Percentiles rank a stretch among this genome's conserved stretches.
phyloP scores from a whole-genome alignment of 1,139 yeast genomes.

The Debaryomycetaceae sp. region DNA sequence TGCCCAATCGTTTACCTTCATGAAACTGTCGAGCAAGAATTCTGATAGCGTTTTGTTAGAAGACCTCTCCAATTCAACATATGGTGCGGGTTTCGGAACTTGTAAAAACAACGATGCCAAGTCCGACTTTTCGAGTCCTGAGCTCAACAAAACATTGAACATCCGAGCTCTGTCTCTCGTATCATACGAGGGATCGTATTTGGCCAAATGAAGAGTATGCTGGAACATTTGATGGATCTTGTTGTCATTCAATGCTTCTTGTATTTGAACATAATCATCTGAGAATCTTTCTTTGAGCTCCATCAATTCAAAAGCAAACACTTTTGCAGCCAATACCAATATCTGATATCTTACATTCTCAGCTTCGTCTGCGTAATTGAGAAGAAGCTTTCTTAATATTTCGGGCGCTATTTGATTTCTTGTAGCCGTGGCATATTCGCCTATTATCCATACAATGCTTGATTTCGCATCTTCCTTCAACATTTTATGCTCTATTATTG shows the following conservation, averaged over 20 bases:
- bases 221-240: slow-evolving; percentile 56
- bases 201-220: slow-evolving; percentile 60
- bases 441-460: slow-evolving; percentile 86
- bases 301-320: slow-evolving; percentile 54
- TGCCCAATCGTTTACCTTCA: slow-evolving; percentile 33
- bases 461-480: slow-evolving; percentile 62
- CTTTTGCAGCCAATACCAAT: slow-evolving; percentile 70
- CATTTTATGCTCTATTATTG: slow-evolving; percentile 23
- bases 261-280: slow-evolving; percentile 18
- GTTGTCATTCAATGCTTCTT: slow-evolving; percentile 21
- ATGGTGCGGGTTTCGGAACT: slow-evolving; percentile 73
- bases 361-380: slow-evolving; percentile 53
- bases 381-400: slow-evolving; percentile 59
- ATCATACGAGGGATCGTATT: slow-evolving; percentile 74
- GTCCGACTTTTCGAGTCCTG: slow-evolving; percentile 36
- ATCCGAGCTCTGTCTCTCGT: slow-evolving; percentile 84
- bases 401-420: slow-evolving; percentile 65
- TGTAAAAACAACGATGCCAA: slow-evolving; percentile 77
- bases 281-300: slow-evolving; percentile 20
- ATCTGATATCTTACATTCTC: slow-evolving; percentile 67
- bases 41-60: slow-evolving; percentile 6
- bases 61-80: background rate
- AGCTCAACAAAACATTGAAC: slow-evolving; percentile 49
- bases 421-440: slow-evolving; percentile 61
- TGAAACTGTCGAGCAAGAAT: slow-evolving; percentile 7